Conservation (phyloP, 805 yeast genomes). For the Debaryomyces tyrocola region DNA sequence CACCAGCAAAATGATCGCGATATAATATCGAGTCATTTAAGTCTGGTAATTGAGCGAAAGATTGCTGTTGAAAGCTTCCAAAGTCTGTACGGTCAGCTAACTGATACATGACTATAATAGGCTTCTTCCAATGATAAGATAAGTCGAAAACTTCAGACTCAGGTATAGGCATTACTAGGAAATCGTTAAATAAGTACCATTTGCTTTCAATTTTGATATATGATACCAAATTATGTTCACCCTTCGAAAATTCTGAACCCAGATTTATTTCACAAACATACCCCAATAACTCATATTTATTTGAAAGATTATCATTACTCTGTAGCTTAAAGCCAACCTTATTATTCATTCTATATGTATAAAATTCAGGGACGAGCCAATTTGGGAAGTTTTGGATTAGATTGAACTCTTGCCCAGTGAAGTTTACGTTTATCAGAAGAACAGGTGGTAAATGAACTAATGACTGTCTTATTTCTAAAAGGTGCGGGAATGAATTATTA, state of each 20-base stretch:
- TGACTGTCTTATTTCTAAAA: conserved; percentile 52
- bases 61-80: conserved; percentile 31
- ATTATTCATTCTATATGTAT: conserved; percentile 33
- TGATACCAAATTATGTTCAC: conserved; percentile 61
- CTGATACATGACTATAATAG: conserved; percentile 69
- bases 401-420: conserved; percentile 55
- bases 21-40: conserved; percentile 68
- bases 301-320: conserved; percentile 23
- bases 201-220: conserved; percentile 48
- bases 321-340: conserved; percentile 38
- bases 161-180: conserved; percentile 73
- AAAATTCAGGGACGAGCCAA: conserved; percentile 59
- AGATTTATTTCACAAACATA: conserved; percentile 67
- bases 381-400: conserved; percentile 47
- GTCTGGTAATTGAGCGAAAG: conserved; percentile 15
- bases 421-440: conserved; percentile 58
- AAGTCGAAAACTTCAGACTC: conserved; percentile 78
- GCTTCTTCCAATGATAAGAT: conserved; percentile 78
- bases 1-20: conserved; percentile 71
- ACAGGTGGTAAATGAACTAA: conserved; percentile 64
- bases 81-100: conserved; percentile 36
- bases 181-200: conserved; percentile 92
- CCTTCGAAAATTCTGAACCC: conserved; percentile 34
- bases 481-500: conserved; percentile 27
- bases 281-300: conserved; percentile 64